Conservation (phyloP, 2,329 filamentous ascomycete genomes). For the Scedosporium boydii region DNA sequence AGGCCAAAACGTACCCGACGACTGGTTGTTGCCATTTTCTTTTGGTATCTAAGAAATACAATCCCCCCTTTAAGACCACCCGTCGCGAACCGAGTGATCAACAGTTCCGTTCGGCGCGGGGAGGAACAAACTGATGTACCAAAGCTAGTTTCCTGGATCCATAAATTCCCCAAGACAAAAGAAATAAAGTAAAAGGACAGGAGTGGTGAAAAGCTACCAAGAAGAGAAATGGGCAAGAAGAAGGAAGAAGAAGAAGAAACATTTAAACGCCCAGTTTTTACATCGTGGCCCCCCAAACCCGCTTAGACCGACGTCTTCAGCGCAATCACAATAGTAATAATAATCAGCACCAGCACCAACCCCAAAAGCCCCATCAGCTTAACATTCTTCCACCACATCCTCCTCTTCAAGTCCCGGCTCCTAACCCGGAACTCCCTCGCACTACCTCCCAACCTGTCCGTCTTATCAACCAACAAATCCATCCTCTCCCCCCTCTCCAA, state of each 20-base stretch:
- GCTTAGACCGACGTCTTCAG: constrained; percentile 30
- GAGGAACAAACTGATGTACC: not conserved
- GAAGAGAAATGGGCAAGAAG: not conserved
- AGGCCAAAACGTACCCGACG: too few species aligned
- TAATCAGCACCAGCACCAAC: constrained; percentile 55
- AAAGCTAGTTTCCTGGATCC: not conserved
- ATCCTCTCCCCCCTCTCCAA: constrained; percentile 88
- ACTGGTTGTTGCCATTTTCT: not conserved
- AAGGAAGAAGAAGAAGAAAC: not conserved
- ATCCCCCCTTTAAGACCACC: not conserved
- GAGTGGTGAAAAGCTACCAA: not conserved
- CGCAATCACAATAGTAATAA: constrained; percentile 45
- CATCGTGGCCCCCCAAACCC: not conserved
- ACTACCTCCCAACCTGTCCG: constrained; percentile 78
- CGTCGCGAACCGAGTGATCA: not conserved
- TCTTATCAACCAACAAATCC: constrained; percentile 92
- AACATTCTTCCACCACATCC: constrained; percentile 99
- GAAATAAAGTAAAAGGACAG: not conserved
- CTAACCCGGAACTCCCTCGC: constrained; percentile 85
- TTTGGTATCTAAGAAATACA: not conserved
- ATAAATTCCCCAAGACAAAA: not conserved
- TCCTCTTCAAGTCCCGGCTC: constrained; percentile 73
- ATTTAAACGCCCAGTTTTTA: not conserved
- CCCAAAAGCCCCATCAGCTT: constrained; percentile 78
- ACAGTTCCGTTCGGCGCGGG: not conserved